These are phyloP conservation scores for Xylaria cubensis DNA, from an alignment of 495 filamentous ascomycete genomes.

Conservation along the genomic window DNA sequence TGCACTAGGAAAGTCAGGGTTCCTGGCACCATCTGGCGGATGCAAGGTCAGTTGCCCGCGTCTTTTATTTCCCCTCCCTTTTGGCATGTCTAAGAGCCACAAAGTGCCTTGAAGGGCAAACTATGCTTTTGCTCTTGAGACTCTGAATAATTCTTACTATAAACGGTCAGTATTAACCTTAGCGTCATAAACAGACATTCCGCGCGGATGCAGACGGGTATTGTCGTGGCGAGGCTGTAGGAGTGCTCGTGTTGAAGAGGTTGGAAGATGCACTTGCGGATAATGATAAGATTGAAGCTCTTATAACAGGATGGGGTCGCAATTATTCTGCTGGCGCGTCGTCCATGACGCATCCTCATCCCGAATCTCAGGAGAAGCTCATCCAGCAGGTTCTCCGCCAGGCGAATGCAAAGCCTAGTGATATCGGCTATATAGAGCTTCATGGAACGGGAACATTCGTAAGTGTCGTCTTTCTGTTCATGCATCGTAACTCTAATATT, in stretches of 20 bases:
- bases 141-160: neutral
- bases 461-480: constrained; percentile 51
- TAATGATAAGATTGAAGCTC: constrained; percentile 53
- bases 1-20: constrained; percentile 53
- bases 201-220: constrained; percentile 58
- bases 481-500: neutral
- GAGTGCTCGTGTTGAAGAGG: constrained; percentile 54
- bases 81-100: neutral
- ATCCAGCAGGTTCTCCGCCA: constrained; percentile 64
- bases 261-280: constrained; percentile 56
- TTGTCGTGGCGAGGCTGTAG: constrained; percentile 62
- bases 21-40: constrained; percentile 34
- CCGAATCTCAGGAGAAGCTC: constrained; percentile 64
- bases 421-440: constrained; percentile 72
- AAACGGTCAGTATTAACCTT: neutral
- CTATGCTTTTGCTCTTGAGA: neutral
- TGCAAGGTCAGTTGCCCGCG: constrained; percentile 25
- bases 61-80: neutral
- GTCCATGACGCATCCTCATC: constrained; percentile 70
- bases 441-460: constrained; percentile 74
- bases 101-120: neutral
- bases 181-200: constrained; percentile 18
- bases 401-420: constrained; percentile 62
- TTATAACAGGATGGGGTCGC: constrained; percentile 47
- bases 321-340: constrained; percentile 53